Evolutionary conservation across 495 filamentous ascomycete genomes (phyloP), one percentile per base, ranked within the genome.

Genomic region (Aspergillus heteromorphus): DNA sequence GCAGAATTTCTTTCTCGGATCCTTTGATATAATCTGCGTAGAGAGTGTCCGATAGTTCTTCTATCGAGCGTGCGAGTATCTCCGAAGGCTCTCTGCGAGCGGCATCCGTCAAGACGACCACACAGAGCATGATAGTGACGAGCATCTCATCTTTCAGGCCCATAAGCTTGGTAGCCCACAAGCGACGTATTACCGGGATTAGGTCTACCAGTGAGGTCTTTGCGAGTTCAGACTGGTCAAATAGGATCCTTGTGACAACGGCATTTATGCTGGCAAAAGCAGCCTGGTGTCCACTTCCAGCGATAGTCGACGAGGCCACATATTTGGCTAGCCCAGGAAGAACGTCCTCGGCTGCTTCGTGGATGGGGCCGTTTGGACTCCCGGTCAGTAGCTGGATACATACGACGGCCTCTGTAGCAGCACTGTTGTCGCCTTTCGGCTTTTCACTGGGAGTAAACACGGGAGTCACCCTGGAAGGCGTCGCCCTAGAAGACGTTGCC

Each of bases 231-330:
- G 83, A 76, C 52, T 87, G 78, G 61, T 95, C 87, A 30, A 83
- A 82, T 36, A 88, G 73, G 2, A 83, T 80, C 58, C 73, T 81
- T 27, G 72, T 72, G 40, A 93, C 65, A 30, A 96, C 70, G 57
- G 74, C 72, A 72, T 93, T 95, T 58, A 97, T 78, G 48, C 82
- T 75, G 38, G 82, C 84, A 58, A 96, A 88, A 17, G 85, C 87
- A 48, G 83, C 67, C 58, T 87, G 84, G 55, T 89, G 86, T 27
- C 83, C 72, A 63, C 77, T 82, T 53, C 81, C 80, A 57, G 83
- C 71, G 59, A 75, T 78, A 23, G 74, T 66, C 10, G 83, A 84
- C 31, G 81, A 77, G 17, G 75, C 76, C 49, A 96, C 77, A 59
- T 89, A 82, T 10, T 79, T 74, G 17, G 87, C 61, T 25, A 89